Evolutionary conservation across 2,329 filamentous ascomycete genomes (phyloP), one percentile per base, ranked within the genome.

Genomic region (Stagonosporopsis rhizophila): DNA sequence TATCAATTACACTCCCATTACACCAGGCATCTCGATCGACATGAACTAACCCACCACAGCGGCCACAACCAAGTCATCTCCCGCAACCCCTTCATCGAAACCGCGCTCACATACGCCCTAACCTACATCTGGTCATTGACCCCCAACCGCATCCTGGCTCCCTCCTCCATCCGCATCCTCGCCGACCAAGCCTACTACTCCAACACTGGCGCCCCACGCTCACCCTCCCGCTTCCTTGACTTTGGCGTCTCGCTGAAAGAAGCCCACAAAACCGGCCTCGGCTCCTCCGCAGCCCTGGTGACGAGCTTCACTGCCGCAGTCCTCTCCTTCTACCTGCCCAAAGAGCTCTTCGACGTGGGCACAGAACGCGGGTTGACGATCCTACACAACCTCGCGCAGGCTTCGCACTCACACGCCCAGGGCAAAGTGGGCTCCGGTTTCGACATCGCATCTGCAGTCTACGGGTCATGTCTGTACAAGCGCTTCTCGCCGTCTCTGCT

Each of bases 111-210:
- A 77, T 98, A 96, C 79, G 90, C 86, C 52, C 84, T 98, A 67
- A 95, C 89, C 52, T 97, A 96, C 78, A 87, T 91, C 74, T 82
- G 76, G 70, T 77, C 75, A 72, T 79, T 77, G 64, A 79, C 64
- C 63, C 78, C 71, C 15, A 55, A 75, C 82, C 78, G 61, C 9
- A 83, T 78, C 71, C 87, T 95, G 70, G 83, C 83, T 14, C 86
- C 92, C 4, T 79, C 89, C 27, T 86, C 86, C 14, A 85, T 98
- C 74, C 92, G 90, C 59, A 94, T 99, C 73, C 85, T 98, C 32
- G 94, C 95, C 58, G 92, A 97, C 78, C 93, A 95, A 71, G 91
- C 96, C 80, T 99, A 99, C 83, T 99, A 98, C 81, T 97, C 95
- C 58, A 56, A 73, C 69, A 22, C 70, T 66, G 56, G 71, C 68